Base-by-base conservation (phyloP, 2,329 filamentous ascomycete species). In the Chaetomiaceae sp. region DNA sequence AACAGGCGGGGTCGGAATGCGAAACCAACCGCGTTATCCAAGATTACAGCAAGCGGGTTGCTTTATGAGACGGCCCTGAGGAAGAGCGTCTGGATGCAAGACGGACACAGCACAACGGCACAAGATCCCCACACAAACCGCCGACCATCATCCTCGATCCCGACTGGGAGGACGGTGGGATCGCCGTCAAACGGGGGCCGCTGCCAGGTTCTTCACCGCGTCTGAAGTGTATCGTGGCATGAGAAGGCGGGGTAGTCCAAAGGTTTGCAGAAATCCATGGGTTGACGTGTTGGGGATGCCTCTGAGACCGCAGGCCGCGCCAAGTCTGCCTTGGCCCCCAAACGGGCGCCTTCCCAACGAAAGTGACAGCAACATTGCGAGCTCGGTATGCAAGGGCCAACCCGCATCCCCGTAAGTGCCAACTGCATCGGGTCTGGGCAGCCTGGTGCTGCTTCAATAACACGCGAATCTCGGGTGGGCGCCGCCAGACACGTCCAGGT, bases 21-120 rank as follows among this genome's bases (percentile, higher is more conserved):
- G 21, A 14, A 25, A 37, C 32, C 38, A 48, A 45, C 27, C 3
- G 40, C 16, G 25, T 49, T 14, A 37, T 9, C 27, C 32, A 16
- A 32, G 20, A 21, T 29, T 16, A n/a, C 34, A 36, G 18, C 16
- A 16, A 34, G 32, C n/a, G 8, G 44, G 33, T 20, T 43, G 48
- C 16, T 34, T 48, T 20, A 21, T 45, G 42, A 10, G 25, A 14
- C 18, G 11, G 42, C 16, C 6, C 20, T 16, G 21, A 36, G 30
- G 21, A 18, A 44, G 32, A 23, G 30, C 32, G 27, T 36, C 50
- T 50, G 36, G 32, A 56, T 42, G 41, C 46, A 41, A 36, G 16
- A 29, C 21, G n/a, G 30, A 5, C 46, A 37, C 32, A n/a, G 27
- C 41, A 46, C 29, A 40, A 14, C 33, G 33, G 38, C 33, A 34